A percentile compares a stretch with the other conserved stretches of the same genome.
Conservation (phyloP, 148 eudicot species). For the Heliosperma pusillum region DNA sequence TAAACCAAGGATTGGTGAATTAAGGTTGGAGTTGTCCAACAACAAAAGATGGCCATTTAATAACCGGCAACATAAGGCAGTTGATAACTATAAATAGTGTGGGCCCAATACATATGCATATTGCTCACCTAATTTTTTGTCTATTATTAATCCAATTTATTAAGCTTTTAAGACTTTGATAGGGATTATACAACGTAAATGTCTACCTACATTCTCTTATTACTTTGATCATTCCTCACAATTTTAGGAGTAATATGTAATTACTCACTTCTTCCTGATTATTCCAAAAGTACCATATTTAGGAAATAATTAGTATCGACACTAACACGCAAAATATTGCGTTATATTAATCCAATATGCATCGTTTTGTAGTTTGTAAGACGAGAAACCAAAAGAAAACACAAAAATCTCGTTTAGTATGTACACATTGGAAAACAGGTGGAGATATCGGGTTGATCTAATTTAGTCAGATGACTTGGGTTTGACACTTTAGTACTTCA, state of each 20-base stretch:
- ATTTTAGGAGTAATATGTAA: not conserved
- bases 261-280: too few species aligned
- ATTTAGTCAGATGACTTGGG: too few species aligned
- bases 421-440: too few species aligned
- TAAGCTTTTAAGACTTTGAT: not conserved
- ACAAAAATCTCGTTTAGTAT: too few species aligned
- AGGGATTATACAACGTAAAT: not conserved
- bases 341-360: too few species aligned
- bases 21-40: not conserved
- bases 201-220: constrained; percentile 5
- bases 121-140: constrained; percentile 13
- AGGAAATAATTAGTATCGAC: too few species aligned
- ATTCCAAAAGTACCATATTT: too few species aligned
- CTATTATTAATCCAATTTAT: not conserved
- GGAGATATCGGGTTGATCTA: too few species aligned
- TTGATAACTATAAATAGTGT: constrained; percentile 18
- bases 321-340: too few species aligned
- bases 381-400: too few species aligned
- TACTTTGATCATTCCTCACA: not conserved
- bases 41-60: constrained; percentile 20
- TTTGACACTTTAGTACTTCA: too few species aligned
- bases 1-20: not conserved
- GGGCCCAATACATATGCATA: constrained; percentile 1
- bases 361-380: too few species aligned
- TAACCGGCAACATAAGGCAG: constrained; percentile 1